Evolutionary conservation across 306 rosid species (phyloP).

Genomic region (Lotus japonicus): DNA sequence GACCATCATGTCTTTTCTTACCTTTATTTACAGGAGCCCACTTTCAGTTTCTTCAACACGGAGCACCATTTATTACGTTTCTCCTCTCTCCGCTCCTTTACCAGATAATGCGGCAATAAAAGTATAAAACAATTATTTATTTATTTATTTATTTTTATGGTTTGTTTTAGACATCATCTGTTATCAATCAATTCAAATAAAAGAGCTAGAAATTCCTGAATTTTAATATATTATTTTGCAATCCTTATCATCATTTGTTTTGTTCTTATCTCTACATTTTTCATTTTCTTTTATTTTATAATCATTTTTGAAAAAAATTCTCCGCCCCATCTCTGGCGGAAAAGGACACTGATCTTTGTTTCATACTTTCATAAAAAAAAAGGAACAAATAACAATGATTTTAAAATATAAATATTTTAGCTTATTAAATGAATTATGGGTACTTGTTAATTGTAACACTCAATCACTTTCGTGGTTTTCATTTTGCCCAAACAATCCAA

Average conservation of each 20-base stretch:
- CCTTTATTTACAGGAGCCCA: neutral
- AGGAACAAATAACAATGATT: neutral
- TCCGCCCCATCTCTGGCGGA: neutral
- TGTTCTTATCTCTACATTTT: neutral
- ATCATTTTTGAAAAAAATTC: neutral
- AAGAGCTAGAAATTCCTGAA: too few species aligned
- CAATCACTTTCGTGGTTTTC: neutral
- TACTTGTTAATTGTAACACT: neutral
- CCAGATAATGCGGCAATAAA: neutral
- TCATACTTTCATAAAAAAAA: neutral
- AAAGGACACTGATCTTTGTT: neutral
- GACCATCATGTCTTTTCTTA: neutral
- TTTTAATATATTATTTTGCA: neutral
- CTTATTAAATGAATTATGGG: neutral
- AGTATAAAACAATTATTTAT: too few species aligned
- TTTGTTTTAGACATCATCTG: neutral
- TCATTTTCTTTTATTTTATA: neutral
- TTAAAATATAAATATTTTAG: neutral
- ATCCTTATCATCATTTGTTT: neutral
- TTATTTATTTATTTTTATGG: neutral
- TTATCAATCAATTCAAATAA: neutral
- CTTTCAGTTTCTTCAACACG: neutral
- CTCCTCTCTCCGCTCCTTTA: neutral
- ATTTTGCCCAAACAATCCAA: slow-evolving; percentile 6
- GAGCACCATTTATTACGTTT: neutral